Percentiles rank a stretch among this genome's conserved stretches.
Conservation (phyloP, 495 filamentous ascomycete genomes). For the Penicillium mononematosum region DNA sequence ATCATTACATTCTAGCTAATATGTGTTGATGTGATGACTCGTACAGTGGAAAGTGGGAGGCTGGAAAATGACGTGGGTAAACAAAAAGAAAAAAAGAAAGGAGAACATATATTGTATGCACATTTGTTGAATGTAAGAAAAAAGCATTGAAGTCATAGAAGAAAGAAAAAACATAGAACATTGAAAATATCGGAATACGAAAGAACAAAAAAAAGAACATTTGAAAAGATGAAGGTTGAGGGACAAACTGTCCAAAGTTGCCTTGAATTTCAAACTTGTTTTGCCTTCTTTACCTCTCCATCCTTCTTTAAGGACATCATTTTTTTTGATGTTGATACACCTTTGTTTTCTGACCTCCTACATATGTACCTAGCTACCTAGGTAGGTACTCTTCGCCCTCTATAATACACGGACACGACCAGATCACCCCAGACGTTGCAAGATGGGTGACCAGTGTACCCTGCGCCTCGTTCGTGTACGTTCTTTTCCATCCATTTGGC, state of each 20-base stretch:
- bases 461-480: conserved; percentile 23
- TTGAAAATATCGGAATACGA: not conserved
- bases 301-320: not conserved
- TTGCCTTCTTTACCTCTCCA: not conserved
- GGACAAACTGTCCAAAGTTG: not conserved
- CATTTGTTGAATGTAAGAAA: not conserved
- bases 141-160: not conserved
- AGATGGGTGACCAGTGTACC: conserved; percentile 21
- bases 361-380: too few relatives aligned
- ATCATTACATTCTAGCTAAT: not conserved
- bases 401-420: not conserved
- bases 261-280: not conserved
- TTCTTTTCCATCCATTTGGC: not conserved
- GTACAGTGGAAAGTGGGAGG: not conserved
- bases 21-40: not conserved
- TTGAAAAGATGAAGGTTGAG: not conserved
- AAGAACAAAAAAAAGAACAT: not conserved
- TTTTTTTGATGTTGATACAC: not conserved
- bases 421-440: not conserved
- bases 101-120: not conserved
- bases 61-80: not conserved
- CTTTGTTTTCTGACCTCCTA: not conserved
- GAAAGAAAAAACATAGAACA: not conserved
- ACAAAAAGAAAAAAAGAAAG: not conserved
- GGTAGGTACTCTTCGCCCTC: not conserved